Conservation (phyloP, 306 rosid species). For the Vicia faba region DNA sequence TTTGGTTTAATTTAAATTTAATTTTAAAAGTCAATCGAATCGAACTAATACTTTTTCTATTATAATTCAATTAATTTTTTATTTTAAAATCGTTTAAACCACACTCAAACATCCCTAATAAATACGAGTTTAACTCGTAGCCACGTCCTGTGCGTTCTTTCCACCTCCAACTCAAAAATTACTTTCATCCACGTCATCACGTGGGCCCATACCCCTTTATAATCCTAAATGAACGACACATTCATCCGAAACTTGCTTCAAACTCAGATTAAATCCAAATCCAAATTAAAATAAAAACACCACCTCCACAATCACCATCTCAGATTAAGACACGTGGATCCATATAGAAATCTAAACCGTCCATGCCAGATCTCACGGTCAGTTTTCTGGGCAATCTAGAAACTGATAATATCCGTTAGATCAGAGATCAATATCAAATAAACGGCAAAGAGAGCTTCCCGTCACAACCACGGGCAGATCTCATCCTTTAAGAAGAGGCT, state of each 20-base stretch:
- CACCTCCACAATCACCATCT: background rate
- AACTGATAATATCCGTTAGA: conserved; percentile 31
- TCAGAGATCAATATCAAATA: background rate
- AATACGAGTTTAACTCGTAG: conserved; percentile 26
- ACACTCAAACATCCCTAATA: too few species aligned
- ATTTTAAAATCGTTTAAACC: too few species aligned
- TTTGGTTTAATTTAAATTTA: too few species aligned
- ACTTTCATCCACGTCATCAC: conserved; percentile 52
- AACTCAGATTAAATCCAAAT: conserved; percentile 48
- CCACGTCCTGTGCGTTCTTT: conserved; percentile 47
- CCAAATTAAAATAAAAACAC: background rate
- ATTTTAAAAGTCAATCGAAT: too few species aligned
- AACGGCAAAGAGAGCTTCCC: conserved; percentile 43
- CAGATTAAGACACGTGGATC: conserved; percentile 31
- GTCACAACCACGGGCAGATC: conserved; percentile 72
- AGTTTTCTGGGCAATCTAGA: conserved; percentile 42
- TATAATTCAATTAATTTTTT: too few species aligned
- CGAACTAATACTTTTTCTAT: too few species aligned
- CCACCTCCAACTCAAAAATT: conserved; percentile 36
- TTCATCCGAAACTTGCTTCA: conserved; percentile 51
- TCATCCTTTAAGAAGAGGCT: conserved; percentile 79
- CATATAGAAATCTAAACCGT: conserved; percentile 34
- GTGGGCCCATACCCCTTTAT: conserved; percentile 43
- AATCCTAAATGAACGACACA: conserved; percentile 69
- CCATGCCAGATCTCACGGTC: conserved; percentile 61